These are phyloP conservation scores for Mycothermus thermophilus DNA, from an alignment of 495 filamentous ascomycete species.

Conservation along the genomic window DNA sequence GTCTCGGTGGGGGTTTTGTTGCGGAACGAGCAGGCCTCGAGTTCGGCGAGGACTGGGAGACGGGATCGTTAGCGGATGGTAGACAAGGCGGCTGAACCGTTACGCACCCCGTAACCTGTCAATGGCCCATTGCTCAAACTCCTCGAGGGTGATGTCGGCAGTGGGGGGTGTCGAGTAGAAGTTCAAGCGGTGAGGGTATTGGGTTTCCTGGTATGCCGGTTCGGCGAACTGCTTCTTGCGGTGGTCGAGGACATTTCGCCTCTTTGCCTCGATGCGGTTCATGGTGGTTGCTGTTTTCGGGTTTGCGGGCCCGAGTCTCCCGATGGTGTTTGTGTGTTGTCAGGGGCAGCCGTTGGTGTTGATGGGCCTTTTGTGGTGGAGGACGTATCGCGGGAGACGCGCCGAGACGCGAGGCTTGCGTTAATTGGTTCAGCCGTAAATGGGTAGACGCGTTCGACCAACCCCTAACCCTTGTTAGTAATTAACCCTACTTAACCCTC, in stretches of 20 bases:
- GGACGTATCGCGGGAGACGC: slow-evolving; percentile 12
- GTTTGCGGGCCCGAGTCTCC: no score
- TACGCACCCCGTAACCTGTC: slow-evolving; percentile 61
- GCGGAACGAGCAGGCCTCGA: slow-evolving; percentile 92
- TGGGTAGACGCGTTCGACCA: no score
- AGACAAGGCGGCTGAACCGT: slow-evolving; percentile 9
- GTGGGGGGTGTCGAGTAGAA: slow-evolving; percentile 84
- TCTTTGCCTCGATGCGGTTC: slow-evolving; percentile 71
- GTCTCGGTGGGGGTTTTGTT: slow-evolving; percentile 74
- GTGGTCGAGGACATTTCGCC: slow-evolving; percentile 56
- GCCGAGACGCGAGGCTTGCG: slow-evolving; percentile 18
- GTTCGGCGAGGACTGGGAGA: slow-evolving; percentile 68
- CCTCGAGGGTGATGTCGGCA: slow-evolving; percentile 86
- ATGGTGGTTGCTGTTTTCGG: slow-evolving; percentile 30
- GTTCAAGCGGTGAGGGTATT: slow-evolving; percentile 80
- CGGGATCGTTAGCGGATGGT: not conserved
- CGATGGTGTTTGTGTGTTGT: not conserved
- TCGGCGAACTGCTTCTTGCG: slow-evolving; percentile 79
- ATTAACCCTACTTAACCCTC: no score
- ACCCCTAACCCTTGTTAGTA: no score
- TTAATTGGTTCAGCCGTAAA: no score
- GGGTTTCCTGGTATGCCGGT: slow-evolving; percentile 51
- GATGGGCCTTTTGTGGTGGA: no score
- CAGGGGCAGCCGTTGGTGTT: not conserved
- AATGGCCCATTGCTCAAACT: slow-evolving; percentile 99